Base-by-base conservation (phyloP, 306 rosid genomes). In the Prunus fruticosa region DNA sequence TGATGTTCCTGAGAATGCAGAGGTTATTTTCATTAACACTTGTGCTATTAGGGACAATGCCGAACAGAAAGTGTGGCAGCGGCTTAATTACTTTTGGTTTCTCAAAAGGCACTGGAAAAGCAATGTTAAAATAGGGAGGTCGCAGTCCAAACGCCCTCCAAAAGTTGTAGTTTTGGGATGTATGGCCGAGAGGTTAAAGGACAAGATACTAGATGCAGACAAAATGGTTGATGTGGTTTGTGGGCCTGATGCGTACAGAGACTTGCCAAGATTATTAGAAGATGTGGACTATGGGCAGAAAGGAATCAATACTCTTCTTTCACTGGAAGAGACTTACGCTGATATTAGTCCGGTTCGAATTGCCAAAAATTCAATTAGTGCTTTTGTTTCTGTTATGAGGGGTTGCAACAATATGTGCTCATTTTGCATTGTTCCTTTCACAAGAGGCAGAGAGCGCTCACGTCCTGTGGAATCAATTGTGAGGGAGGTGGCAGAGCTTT, bases 381-480 rank as follows among this genome's bases (percentile, higher is more conserved):
- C 99, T 30, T 95, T 95, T 78, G 97, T 95, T 70, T 95, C 99
- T 0, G 88, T 92, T 66, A 95, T 95, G 99, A 92, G 99, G 83
- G 97, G 99, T 16, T 96, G 99, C 89, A 96, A 91, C 81, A 96
- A 96, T 85, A 96, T 96, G 99, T 92, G 98, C 78, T 96, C 98
- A 1, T 96, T 92, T 83, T 96, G 99, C 77, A 89, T 96, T 70
- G 99, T 92, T 65, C 98, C 99, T 69, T 92, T 91, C 71, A 96
- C 98, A 8, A 83, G 99, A 86, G 98, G 99, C 49, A 85, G 99
- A 84, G 99, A 95, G 82, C 84, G 97, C 6, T 89, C 99, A 0
- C 99, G 97, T 11, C 93, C 99, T 58, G 93, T 91, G 51, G 99
- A 92, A 69, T 95, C 99, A 57, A 86, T 92, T 30, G 97, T 87